Evolutionary conservation across 2,329 filamentous ascomycete species (phyloP), one percentile per base, ranked within the genome.

Genomic region (Pseudogymnoascus sp.): DNA sequence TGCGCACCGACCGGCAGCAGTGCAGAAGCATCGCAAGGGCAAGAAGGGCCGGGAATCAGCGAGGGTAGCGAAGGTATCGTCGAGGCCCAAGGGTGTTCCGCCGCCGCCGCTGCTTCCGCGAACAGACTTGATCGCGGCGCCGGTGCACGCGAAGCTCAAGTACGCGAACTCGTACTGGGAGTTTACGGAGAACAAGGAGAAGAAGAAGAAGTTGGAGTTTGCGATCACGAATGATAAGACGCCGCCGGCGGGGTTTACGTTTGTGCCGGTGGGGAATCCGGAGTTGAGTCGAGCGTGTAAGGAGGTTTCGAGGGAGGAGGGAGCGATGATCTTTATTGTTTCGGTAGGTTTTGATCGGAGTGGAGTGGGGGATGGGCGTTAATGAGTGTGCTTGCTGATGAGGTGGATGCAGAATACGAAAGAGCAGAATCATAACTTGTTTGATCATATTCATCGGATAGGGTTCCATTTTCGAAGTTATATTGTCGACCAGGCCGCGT

Each of bases 251-350:
- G 84, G 84, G 45, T 88, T 84, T 69, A 80, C 82, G 65, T 88
- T 87, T 69, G 80, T 88, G 45, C 83, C 85, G 33, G 80, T 83
- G 60, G 85, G 85, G 59, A 83, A 88, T 66, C 85, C 85, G 21
- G 77, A 81, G 65, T 74, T 88, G 69, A 87, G 84, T 4, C 77
- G 76, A 62, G 75, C 78, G 45, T 88, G 86, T 77, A 88, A 88
- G 72, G 85, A 88, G 68, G 72, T 87, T 18, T 88, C 85, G 1
- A 79, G 86, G 66, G 82, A 86, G 67, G 77, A 78, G 60, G 84
- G 80, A 67, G 84, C 83, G 49, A 83, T 86, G 81, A 83, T 88
- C 14, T 88, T 86, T 67, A 87, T 88, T 63, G 85, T 88, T 58
- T 85, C 84, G 69, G 85, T 87, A 78, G 67, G 82, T 74, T n/a